Percentiles rank a stretch among this genome's conserved stretches.
phyloP scores from a whole-genome alignment of 2,329 filamentous ascomycete species.

The Aureobasidium sp. region DNA sequence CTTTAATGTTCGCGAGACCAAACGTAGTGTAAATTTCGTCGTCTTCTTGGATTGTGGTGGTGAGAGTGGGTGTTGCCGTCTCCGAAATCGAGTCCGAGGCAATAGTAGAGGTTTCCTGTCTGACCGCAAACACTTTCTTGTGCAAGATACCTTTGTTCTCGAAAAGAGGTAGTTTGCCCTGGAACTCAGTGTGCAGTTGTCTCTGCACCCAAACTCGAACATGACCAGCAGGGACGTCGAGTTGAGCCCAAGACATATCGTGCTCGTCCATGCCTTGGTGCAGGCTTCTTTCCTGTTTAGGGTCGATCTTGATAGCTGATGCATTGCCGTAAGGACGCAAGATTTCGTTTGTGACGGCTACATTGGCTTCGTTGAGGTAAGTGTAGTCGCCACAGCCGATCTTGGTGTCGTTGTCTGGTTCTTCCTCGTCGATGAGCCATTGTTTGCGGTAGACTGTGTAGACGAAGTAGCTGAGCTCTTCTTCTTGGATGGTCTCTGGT shows the following conservation, averaged over 20 bases:
- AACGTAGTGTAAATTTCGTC: slow-evolving; percentile 7
- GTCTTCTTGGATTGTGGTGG: neutral
- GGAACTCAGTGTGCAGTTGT: neutral
- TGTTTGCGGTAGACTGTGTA: slow-evolving; percentile 9
- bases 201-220: slow-evolving; percentile 1
- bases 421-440: neutral
- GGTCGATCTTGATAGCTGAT: neutral
- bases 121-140: neutral
- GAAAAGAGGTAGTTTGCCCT: neutral
- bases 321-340: neutral
- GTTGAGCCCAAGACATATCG: neutral
- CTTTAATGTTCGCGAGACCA: neutral
- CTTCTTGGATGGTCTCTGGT: neutral
- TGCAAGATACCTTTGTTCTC: neutral
- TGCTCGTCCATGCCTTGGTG: neutral
- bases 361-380: slow-evolving; percentile 7
- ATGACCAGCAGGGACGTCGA: neutral
- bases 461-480: slow-evolving; percentile 1
- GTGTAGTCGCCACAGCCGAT: neutral
- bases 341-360: neutral
- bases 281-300: neutral
- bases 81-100: neutral
- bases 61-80: neutral
- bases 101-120: neutral
- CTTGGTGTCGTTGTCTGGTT: neutral